Evolutionary conservation across 352 stramenopile species (phyloP), one percentile per base, ranked within the genome.

Genomic region (Globisporangium viniferum): DNA sequence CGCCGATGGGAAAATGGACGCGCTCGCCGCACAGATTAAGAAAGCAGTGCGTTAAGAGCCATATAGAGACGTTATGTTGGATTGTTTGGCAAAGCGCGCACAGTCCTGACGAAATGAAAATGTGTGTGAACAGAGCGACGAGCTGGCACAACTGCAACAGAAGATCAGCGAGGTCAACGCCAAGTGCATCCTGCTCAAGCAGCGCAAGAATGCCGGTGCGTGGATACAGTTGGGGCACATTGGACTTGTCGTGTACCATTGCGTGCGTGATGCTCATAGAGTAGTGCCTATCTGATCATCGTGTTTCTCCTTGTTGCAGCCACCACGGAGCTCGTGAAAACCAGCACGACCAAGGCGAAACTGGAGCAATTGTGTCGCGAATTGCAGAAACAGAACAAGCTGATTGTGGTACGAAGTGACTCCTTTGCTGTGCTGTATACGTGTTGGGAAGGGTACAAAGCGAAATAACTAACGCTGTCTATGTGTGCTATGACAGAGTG

Each of bases 301-400:
- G 20, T 60, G 57, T 53, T 41, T n/a, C 7, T 36, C 15, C 2
- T 7, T 51, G 18, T 9, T 51, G 46, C 48, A 93, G 82, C 86
- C 41, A 82, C 66, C 59, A 78, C 78, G 14, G 84, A 94, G 69
- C 66, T 94, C 41, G 68, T 70, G 33, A 94, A 94, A 72, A 80
- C 83, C 5, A 84, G 71, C 27, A 61, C 75, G 7, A 85, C 86
- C 8, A 96, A 94, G 64, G 36, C 49, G 51, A 96, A 96, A 66
- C 69, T 96, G 46, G 88, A 96, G 60, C 81, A 92, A 48, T 82
- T 96, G 9, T 96, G 88, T 72, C 85, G 88, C 9, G 88, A 94
- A 62, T 58, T 96, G 35, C 86, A 94, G 71, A 93, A 93, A 70
- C 88, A 96, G 59, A 96, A 96, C 72, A 96, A 96, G 66, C 71